These are phyloP conservation scores for Phytophthora boehmeriae DNA, from an alignment of 352 stramenopile species.

Conservation along the genomic window DNA sequence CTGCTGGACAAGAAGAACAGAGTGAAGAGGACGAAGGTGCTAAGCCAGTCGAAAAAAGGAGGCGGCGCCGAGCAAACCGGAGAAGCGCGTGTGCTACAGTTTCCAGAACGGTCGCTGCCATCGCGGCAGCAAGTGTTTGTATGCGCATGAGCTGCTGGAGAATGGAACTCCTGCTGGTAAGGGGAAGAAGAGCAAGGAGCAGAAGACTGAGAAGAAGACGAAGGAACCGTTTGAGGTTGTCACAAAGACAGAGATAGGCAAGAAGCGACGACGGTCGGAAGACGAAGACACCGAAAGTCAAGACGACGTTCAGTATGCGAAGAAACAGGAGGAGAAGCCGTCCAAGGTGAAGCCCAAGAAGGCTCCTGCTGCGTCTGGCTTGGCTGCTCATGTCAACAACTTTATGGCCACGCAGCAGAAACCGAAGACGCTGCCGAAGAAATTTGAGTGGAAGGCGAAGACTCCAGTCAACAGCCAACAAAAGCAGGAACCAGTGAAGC, in stretches of 20 bases:
- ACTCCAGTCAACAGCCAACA: background rate
- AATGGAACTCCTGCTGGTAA: slow-evolving; percentile 4
- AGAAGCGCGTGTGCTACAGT: slow-evolving; percentile 71
- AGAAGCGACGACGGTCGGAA: slow-evolving; percentile 39
- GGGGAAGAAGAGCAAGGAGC: slow-evolving; percentile 12
- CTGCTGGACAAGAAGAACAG: slow-evolving; percentile 12
- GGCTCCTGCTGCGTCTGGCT: slow-evolving; percentile 13
- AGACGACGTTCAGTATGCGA: slow-evolving; percentile 27
- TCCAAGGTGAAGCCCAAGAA: slow-evolving; percentile 7
- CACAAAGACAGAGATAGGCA: slow-evolving; percentile 21
- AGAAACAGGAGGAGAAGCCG: slow-evolving; percentile 9
- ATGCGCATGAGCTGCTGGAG: slow-evolving; percentile 58
- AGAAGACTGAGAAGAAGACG: slow-evolving; percentile 13
- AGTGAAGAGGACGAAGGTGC: slow-evolving; percentile 15
- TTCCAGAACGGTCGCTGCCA: slow-evolving; percentile 83
- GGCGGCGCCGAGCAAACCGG: slow-evolving; percentile 22
- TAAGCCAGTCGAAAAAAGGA: too few species aligned
- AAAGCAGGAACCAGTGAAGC: slow-evolving; percentile 10
- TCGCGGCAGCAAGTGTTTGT: slow-evolving; percentile 73
- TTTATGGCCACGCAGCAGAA: slow-evolving; percentile 38
- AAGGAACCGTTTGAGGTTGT: slow-evolving; percentile 46
- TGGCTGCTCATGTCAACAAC: slow-evolving; percentile 45
- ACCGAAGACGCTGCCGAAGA: slow-evolving; percentile 9
- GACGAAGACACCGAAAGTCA: slow-evolving; percentile 32
- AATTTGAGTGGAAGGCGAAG: slow-evolving; percentile 46